Evolutionary conservation across 2,329 filamentous ascomycete genomes (phyloP).

Genomic region (Fusarium solani-melongenae): DNA sequence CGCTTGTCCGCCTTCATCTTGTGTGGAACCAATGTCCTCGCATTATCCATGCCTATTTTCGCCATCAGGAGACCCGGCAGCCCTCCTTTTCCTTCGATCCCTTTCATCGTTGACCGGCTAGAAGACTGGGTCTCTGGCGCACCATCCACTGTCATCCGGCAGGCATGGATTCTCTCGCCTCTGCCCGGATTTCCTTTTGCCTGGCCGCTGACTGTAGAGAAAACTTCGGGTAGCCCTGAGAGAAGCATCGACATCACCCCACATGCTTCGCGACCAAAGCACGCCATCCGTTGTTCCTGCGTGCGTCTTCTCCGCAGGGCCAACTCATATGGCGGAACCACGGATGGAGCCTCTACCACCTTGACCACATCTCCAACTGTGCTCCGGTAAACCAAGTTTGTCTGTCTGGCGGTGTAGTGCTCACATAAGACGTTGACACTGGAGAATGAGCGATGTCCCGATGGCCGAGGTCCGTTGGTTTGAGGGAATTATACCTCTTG

Average conservation of each 20-base stretch:
- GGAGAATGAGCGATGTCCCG: neutral
- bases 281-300: neutral
- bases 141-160: neutral
- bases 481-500: neutral
- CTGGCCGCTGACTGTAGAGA: neutral
- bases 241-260: neutral
- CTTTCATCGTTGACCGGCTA: neutral
- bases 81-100: slow-evolving; percentile 17
- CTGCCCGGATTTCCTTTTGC: neutral
- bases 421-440: neutral
- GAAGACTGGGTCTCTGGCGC: slow-evolving; percentile 2
- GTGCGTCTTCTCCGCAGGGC: neutral
- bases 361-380: neutral
- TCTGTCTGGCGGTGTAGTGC: neutral
- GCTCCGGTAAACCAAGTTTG: neutral
- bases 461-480: neutral
- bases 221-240: neutral
- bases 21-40: slow-evolving; percentile 18
- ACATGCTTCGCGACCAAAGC: neutral
- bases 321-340: neutral
- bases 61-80: slow-evolving; percentile 29
- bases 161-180: neutral
- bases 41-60: slow-evolving; percentile 14
- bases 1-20: slow-evolving; percentile 29
- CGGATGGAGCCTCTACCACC: neutral